A percentile compares a stretch with the other conserved stretches of the same genome.
These are phyloP conservation scores for Ulvella scutata DNA, from an alignment of 139 green algal genomes.

Conservation along the genomic window DNA sequence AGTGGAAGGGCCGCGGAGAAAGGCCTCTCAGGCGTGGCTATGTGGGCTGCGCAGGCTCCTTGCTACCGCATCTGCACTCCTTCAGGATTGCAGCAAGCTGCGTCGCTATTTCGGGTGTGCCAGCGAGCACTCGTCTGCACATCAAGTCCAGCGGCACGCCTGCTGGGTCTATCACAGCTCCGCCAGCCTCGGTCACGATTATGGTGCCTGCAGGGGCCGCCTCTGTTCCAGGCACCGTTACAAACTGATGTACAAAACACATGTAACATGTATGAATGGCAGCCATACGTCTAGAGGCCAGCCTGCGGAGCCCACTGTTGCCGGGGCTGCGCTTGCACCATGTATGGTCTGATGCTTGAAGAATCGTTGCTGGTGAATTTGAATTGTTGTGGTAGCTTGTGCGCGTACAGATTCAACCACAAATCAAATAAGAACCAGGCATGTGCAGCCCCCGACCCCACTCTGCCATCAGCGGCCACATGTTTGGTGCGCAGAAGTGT, in stretches of 20 bases:
- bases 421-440: no score
- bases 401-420: no score
- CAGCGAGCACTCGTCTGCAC: constrained; percentile 49
- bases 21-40: no score
- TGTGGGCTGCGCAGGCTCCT: no score
- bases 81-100: neutral
- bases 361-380: no score
- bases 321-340: no score
- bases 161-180: constrained; percentile 57
- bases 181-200: constrained; percentile 54
- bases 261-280: neutral
- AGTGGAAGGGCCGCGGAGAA: no score
- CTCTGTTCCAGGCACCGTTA: constrained; percentile 66
- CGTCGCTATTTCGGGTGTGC: neutral
- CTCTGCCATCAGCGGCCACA: no score
- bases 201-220: constrained; percentile 27
- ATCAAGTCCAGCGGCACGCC: constrained; percentile 62
- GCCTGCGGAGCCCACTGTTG: neutral
- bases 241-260: constrained; percentile 21
- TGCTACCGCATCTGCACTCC: neutral
- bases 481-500: no score
- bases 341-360: no score
- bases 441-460: no score
- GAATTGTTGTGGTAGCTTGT: no score
- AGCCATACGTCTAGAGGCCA: neutral